These are phyloP conservation scores for Odontarrhena argentea DNA, from an alignment of 345 rosid species.

Conservation along the genomic window DNA sequence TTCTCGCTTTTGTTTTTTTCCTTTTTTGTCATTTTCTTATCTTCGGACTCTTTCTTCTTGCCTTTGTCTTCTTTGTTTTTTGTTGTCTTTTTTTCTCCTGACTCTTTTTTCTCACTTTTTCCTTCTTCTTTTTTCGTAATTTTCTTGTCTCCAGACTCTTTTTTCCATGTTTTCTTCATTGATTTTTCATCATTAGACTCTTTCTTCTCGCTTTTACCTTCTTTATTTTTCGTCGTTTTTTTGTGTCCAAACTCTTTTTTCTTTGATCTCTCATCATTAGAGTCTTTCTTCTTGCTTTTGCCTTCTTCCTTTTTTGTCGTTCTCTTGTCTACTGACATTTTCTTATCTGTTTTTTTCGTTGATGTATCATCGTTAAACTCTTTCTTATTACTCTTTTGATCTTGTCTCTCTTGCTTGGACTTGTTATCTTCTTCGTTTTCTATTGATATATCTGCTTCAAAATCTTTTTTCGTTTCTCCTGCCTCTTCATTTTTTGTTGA, in stretches of 20 bases:
- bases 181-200: neutral
- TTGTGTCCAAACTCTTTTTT: neutral
- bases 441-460: neutral
- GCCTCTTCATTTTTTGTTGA: conserved; percentile 3
- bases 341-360: too few species aligned
- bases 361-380: neutral
- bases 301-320: neutral
- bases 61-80: neutral
- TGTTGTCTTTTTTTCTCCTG: neutral
- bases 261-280: neutral
- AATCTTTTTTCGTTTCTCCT: neutral
- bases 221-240: neutral
- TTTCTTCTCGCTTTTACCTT: neutral
- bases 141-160: neutral
- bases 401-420: neutral
- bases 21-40: neutral
- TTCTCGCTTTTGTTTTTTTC: neutral
- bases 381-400: neutral
- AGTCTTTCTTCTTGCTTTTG: neutral
- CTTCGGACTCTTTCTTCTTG: neutral
- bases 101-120: neutral
- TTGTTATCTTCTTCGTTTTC: neutral
- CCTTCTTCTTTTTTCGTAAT: neutral
- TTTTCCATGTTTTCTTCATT: neutral
- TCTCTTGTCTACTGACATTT: too few species aligned